Base-by-base conservation (phyloP, 2,329 filamentous ascomycete species). In the Microsporum canis region DNA sequence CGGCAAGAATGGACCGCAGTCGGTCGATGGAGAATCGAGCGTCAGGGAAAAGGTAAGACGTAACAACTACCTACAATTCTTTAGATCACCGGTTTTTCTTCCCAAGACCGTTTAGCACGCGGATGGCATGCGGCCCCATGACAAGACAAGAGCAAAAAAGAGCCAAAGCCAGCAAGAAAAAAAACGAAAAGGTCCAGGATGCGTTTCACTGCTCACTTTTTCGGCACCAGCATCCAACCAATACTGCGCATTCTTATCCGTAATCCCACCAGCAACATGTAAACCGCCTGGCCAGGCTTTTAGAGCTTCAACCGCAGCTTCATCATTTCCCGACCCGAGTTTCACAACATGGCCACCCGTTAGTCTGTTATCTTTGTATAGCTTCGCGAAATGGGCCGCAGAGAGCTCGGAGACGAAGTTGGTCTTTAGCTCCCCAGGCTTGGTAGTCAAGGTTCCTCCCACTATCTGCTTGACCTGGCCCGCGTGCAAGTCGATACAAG, bases 401-500 rank as follows among this genome's bases (percentile, higher is more conserved):
- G 91, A 88, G 64, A 92, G 85, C 57, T 86, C 83, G 7, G 94
- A 96, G 63, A 96, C 87, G 77, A 90, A 91, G 76, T 99, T 99
- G 56, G 92, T 97, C 77, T 90, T 88, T 61, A 97, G 81, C 61
- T 83, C 80, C 5, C 80, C 73, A 1, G 83, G 82, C 6, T 80
- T 73, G 71, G 82, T 82, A 76, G 88, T 87, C 64, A 99, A 82
- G 1, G 94, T 97, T 63, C 94, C 92, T 67, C 94, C 94, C 45
- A 99, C 91, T 68, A 99, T 99, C 75, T 99, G 94, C 79, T 99
- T 99, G 63, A 99, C 94, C 72, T 92, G 87, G 12, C 94, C 94
- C n/a, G 91, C 87, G 75, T 99, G 94, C 59, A 99, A 83, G 77
- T 99, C 94, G 75, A 99, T 97, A 72, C 94, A 99, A 23, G 94